A percentile compares a stretch with the other conserved stretches of the same genome.
These are phyloP conservation scores for Talaromyces sp. DNA, from an alignment of 2,329 filamentous ascomycete species.

Conservation along the genomic window DNA sequence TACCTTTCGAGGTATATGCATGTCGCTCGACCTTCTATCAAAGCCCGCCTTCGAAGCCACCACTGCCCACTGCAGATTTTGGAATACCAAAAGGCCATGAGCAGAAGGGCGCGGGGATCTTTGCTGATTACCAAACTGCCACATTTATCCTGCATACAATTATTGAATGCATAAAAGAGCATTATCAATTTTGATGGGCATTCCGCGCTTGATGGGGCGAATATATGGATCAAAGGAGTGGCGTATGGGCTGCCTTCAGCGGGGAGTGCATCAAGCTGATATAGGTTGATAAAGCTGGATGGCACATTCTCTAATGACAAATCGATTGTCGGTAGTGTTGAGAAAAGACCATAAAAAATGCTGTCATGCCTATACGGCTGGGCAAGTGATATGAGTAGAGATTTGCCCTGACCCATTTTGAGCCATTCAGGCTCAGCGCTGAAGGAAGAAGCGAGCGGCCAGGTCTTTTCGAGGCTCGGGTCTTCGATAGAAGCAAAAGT, in stretches of 20 bases:
- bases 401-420: slow-evolving; percentile 6
- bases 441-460: neutral
- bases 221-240: neutral
- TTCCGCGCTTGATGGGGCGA: neutral
- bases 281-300: neutral
- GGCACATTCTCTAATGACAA: neutral
- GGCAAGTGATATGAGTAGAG: neutral
- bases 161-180: neutral
- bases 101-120: neutral
- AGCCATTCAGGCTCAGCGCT: slow-evolving; percentile 4
- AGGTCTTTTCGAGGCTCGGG: neutral
- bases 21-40: slow-evolving; percentile 5
- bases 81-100: slow-evolving; percentile 4
- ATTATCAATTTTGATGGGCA: neutral
- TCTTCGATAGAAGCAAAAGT: slow-evolving; percentile 1
- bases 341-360: neutral
- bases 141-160: neutral
- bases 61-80: slow-evolving; percentile 3
- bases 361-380: neutral
- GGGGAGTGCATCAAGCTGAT: neutral
- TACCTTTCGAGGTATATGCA: neutral
- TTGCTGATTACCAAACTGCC: neutral
- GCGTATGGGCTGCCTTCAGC: neutral
- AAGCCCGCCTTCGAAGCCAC: slow-evolving; percentile 5
- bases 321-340: neutral